A percentile compares a stretch with the other conserved stretches of the same genome.
Conservation (phyloP, 192 early-diverging fungal genomes). For the Linnemannia hyalina region DNA sequence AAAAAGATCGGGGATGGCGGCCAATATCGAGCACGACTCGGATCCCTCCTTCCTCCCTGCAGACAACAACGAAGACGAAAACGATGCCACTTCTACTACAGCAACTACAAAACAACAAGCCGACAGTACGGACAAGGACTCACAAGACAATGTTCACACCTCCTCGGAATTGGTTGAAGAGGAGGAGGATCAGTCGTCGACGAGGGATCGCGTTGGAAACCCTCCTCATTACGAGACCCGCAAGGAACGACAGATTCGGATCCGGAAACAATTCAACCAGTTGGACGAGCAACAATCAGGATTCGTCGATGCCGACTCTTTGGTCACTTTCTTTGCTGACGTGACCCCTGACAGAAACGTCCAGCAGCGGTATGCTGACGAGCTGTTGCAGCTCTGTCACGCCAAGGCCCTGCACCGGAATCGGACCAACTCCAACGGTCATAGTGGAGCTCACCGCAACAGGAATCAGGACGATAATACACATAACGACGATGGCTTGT, state of each 20-base stretch:
- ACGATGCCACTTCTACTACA: not conserved
- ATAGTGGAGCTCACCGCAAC: not conserved
- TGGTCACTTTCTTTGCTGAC: slow-evolving; percentile 46
- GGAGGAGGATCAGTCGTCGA: slow-evolving; percentile 1
- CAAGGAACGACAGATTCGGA: slow-evolving; percentile 46
- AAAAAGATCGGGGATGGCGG: not conserved
- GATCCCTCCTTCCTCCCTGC: slow-evolving; percentile 31
- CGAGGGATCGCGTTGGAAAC: slow-evolving; percentile 20
- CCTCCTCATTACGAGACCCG: slow-evolving; percentile 50
- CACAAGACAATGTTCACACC: not conserved
- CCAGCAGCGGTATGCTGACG: slow-evolving; percentile 46
- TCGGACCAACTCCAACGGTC: not conserved
- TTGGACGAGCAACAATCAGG: slow-evolving; percentile 31
- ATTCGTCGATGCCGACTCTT: slow-evolving; percentile 39
- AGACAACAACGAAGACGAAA: not conserved
- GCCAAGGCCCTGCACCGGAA: slow-evolving; percentile 25
- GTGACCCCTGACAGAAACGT: slow-evolving; percentile 43
- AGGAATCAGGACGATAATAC: not conserved
- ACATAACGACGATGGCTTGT: not conserved
- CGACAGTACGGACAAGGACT: not conserved
- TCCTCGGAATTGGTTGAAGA: not conserved
- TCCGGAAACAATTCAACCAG: slow-evolving; percentile 51
- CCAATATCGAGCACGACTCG: slow-evolving; percentile 25
- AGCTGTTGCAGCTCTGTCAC: slow-evolving; percentile 52
- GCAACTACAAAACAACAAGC: slow-evolving; percentile 6